Evolutionary conservation across 2,329 filamentous ascomycete genomes (phyloP).

Genomic region (Apiospora saccharicola): DNA sequence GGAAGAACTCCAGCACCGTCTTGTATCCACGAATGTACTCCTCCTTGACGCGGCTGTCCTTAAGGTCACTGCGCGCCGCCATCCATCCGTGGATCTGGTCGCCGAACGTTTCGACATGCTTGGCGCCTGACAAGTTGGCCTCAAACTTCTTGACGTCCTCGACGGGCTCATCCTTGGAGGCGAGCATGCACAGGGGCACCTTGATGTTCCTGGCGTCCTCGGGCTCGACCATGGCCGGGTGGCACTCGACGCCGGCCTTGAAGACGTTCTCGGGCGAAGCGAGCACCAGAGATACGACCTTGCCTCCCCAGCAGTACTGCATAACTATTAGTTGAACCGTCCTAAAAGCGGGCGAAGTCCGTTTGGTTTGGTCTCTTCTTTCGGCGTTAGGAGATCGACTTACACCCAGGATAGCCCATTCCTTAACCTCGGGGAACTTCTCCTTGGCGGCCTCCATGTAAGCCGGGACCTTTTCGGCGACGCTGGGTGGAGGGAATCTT

Average conservation of each 20-base stretch:
- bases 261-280: constrained; percentile 63
- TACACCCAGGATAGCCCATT: constrained; percentile 68
- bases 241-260: constrained; percentile 57
- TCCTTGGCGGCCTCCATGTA: constrained; percentile 61
- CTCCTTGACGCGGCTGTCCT: constrained; percentile 62
- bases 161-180: constrained; percentile 69
- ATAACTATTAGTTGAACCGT: constrained; percentile 26
- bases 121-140: constrained; percentile 58
- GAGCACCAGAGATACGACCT: constrained; percentile 63
- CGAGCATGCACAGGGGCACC: constrained; percentile 68
- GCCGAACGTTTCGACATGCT: constrained; percentile 70
- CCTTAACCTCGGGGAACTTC: constrained; percentile 62
- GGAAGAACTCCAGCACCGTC: constrained; percentile 65
- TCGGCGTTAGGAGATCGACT: constrained; percentile 35
- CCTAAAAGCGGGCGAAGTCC: neutral
- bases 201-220: constrained; percentile 66
- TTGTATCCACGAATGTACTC: constrained; percentile 70
- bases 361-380: neutral
- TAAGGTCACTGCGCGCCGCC: constrained; percentile 69
- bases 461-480: constrained; percentile 59
- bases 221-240: constrained; percentile 71
- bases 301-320: constrained; percentile 75
- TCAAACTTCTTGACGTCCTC: constrained; percentile 65
- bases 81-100: constrained; percentile 80
- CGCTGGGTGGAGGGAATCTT: constrained; percentile 55